These are phyloP conservation scores for Kuraishia ogatae DNA, from an alignment of 805 yeast genomes.

Conservation along the genomic window DNA sequence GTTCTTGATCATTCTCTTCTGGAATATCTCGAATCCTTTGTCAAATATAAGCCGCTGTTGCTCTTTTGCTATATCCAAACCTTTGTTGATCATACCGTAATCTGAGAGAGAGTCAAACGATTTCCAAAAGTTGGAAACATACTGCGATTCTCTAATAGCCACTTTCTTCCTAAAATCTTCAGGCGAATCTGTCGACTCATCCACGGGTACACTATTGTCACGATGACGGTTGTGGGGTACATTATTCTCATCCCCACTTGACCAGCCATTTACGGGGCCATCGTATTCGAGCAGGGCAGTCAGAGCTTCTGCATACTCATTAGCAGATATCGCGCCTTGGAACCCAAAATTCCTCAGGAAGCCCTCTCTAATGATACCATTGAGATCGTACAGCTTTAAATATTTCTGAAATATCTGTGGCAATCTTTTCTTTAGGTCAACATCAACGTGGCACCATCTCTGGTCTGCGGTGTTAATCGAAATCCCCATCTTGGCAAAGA, in stretches of 20 bases:
- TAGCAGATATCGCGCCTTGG: constrained; percentile 80
- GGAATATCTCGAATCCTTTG: constrained; percentile 85
- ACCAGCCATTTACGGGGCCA: constrained; percentile 16
- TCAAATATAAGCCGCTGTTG: constrained; percentile 78
- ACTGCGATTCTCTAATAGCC: constrained; percentile 21
- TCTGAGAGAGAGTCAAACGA: constrained; percentile 46
- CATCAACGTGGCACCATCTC: constrained; percentile 86
- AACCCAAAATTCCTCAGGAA: constrained; percentile 82
- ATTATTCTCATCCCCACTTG: constrained; percentile 9
- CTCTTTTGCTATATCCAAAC: constrained; percentile 75
- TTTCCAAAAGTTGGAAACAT: constrained; percentile 40
- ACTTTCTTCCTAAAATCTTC: constrained; percentile 15
- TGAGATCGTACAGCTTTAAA: constrained; percentile 69
- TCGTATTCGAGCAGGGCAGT: constrained; percentile 77
- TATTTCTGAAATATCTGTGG: constrained; percentile 62
- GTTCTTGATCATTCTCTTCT: constrained; percentile 71
- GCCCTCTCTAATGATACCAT: constrained; percentile 77
- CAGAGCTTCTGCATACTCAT: constrained; percentile 86
- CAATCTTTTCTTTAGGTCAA: constrained; percentile 64
- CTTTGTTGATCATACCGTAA: constrained; percentile 50
- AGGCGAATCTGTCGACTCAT: constrained; percentile 6
- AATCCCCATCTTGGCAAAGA: constrained; percentile 96
- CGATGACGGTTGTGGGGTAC: constrained; percentile 11
- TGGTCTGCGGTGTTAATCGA: constrained; percentile 84
- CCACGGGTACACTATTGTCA: constrained; percentile 16